Base-by-base conservation (phyloP, 192 early-diverging fungal species). In the Podila epigama region DNA sequence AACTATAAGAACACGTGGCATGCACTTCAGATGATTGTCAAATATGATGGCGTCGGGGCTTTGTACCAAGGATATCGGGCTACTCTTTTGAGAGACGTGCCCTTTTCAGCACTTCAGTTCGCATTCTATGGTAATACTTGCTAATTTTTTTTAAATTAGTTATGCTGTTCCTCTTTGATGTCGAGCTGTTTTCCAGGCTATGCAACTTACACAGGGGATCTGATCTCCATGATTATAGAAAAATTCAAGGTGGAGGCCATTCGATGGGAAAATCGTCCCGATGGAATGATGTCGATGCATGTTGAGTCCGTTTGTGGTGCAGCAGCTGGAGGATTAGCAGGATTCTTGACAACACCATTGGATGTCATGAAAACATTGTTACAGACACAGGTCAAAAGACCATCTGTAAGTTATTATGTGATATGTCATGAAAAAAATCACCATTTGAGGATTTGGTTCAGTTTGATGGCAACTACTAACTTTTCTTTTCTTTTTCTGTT, bases 1-100 rank as follows among this genome's bases (percentile, higher is more conserved):
- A 86, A 86, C 59, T 92, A 94, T 68, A 81, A 88, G 71, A 90
- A 87, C 56, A 89, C 88, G 29, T 80, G 84, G 78, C 83, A 84
- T 55, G 85, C 88, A 2, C 79, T 90, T 11, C 77, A 80, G 51
- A 83, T 83, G 75, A 85, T 86, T 79, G 86, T 87, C 50, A 77
- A 83, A 51, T 82, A 80, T 12, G 92, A 92, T 68, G 93, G 93
- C 25, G 58, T 86, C 0, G 78, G 83, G 29, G 84, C 86, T 29
- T 70, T 88, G 32, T 88, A 82, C 66, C 84, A 88, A 62, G 86
- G 86, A 61, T 88, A 83, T 52, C 70, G 66, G 57, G 86, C 86
- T n/a, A 88, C 86, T 0, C 66, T 88, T 35, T 42, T 88, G 37
- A 64, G 86, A 29, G 86, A 88, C 50, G 86, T 88, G 25, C 86